A percentile compares a stretch with the other conserved stretches of the same genome.
Conservation (phyloP, 257 asterid genomes). For the Salvia miltiorrhiza region DNA sequence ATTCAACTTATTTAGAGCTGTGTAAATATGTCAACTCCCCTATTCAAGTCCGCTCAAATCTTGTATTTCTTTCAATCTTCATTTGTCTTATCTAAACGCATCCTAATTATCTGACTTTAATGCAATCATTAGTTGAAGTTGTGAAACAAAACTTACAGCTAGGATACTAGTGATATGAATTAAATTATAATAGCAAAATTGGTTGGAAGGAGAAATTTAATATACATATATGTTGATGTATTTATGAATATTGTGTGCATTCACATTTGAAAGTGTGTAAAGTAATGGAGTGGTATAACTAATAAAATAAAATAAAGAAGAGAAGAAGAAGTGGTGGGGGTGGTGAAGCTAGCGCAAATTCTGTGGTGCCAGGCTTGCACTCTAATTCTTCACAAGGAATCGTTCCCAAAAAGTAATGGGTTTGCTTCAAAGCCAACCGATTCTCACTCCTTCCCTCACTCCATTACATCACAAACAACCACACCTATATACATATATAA, state of each 20-base stretch:
- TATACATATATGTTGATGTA: background rate
- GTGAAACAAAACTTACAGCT: constrained; percentile 20
- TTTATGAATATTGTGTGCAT: background rate
- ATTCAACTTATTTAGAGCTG: background rate
- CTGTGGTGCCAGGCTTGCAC: constrained; percentile 98
- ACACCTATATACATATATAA: background rate
- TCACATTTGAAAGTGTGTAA: constrained; percentile 1
- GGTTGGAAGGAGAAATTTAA: constrained; percentile 16
- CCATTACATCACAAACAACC: constrained; percentile 3
- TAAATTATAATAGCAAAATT: background rate
- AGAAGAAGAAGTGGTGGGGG: constrained; percentile 35
- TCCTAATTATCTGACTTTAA: constrained; percentile 18
- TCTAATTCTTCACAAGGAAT: constrained; percentile 82
- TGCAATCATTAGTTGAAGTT: constrained; percentile 31
- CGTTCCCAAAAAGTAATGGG: constrained; percentile 64
- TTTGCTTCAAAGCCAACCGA: constrained; percentile 97
- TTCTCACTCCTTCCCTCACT: constrained; percentile 39
- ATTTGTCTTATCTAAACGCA: constrained; percentile 14
- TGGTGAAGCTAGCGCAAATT: constrained; percentile 49
- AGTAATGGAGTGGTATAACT: constrained; percentile 10
- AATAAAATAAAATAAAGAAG: background rate
- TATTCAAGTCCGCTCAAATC: background rate
- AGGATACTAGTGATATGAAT: background rate
- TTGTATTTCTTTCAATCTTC: background rate
- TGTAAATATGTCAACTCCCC: background rate